Evolutionary conservation across 2,329 filamentous ascomycete genomes (phyloP).

Genomic region (Diaporthe australafricana): DNA sequence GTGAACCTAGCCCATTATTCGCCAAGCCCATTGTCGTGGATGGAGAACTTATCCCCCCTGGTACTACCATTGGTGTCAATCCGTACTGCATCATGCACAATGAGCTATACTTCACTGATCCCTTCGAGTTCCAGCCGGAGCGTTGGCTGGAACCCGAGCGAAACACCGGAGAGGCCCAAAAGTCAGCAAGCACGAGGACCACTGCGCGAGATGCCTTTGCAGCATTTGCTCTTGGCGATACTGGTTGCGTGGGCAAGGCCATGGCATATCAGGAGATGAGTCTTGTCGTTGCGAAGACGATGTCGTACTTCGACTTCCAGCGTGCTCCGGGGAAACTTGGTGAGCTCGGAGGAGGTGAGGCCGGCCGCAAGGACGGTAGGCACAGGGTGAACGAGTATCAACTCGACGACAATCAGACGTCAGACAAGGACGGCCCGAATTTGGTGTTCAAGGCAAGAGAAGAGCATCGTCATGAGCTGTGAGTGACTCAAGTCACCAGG

Average conservation of each 20-base stretch:
- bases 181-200: slow-evolving; percentile 40
- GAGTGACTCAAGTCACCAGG: too few species aligned
- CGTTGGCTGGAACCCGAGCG: slow-evolving; percentile 46
- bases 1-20: slow-evolving; percentile 45
- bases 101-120: slow-evolving; percentile 43
- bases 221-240: too few species aligned
- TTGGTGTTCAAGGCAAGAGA: slow-evolving; percentile 10
- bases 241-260: slow-evolving; percentile 42
- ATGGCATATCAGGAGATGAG: slow-evolving; percentile 42
- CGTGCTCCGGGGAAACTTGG: background rate
- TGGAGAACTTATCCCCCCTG: slow-evolving; percentile 40
- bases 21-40: slow-evolving; percentile 44
- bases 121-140: slow-evolving; percentile 46
- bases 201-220: slow-evolving; percentile 14
- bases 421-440: background rate
- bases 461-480: background rate
- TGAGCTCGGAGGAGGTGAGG: background rate
- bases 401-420: background rate
- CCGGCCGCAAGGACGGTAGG: background rate
- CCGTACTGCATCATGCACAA: slow-evolving; percentile 51
- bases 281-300: slow-evolving; percentile 39
- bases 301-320: slow-evolving; percentile 38
- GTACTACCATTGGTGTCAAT: slow-evolving; percentile 47
- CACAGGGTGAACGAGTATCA: background rate
- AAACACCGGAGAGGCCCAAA: background rate